A percentile compares a stretch with the other conserved stretches of the same genome.
phyloP scores from a whole-genome alignment of 106 monocot species.

The Dioscorea dumetorum region DNA sequence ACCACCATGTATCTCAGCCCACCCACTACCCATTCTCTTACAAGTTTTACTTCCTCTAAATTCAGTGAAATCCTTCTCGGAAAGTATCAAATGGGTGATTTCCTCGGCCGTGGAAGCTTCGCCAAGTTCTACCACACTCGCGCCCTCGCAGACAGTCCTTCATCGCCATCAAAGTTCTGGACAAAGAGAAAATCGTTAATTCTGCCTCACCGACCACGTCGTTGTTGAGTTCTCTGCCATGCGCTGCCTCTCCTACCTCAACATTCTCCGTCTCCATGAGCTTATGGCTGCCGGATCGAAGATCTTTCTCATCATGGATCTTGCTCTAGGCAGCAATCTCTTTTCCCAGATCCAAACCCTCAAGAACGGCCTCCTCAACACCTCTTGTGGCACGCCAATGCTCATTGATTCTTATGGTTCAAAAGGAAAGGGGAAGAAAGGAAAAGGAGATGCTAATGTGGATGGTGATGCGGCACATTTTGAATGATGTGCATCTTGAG shows the following conservation, averaged over 20 bases:
- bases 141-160: neutral
- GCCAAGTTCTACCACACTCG: conserved; percentile 3
- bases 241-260: conserved; percentile 44
- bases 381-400: conserved; percentile 65
- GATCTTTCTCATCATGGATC: conserved; percentile 51
- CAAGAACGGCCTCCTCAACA: conserved; percentile 43
- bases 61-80: neutral
- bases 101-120: conserved; percentile 7
- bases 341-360: conserved; percentile 23
- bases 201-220: conserved; percentile 12
- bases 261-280: conserved; percentile 45
- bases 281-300: conserved; percentile 36
- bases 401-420: no score
- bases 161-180: conserved; percentile 3
- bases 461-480: no score
- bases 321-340: conserved; percentile 36
- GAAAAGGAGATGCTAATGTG: no score
- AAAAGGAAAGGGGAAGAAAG: no score
- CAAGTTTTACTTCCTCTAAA: neutral
- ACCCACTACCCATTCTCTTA: neutral
- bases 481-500: no score
- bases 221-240: conserved; percentile 39
- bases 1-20: conserved; percentile 7
- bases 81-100: neutral
- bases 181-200: neutral